Conservation (phyloP, 176 grass and related monocot species). For the Otatea glauca region DNA sequence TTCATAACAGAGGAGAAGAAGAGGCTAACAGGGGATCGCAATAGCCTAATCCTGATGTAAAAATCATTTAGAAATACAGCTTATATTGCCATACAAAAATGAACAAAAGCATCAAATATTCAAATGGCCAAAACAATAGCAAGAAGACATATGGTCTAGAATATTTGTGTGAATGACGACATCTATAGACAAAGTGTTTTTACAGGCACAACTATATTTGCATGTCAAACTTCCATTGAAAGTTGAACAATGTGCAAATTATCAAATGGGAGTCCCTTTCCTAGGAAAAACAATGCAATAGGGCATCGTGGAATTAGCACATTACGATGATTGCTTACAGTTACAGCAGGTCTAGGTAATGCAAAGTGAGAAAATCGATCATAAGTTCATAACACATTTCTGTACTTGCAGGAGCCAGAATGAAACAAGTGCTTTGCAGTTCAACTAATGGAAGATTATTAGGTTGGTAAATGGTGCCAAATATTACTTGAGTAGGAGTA, state of each 20-base stretch:
- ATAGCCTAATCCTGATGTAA: neutral
- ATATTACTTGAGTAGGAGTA: neutral
- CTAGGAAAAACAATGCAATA: slow-evolving; percentile 12
- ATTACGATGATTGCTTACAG: neutral
- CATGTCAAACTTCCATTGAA: slow-evolving; percentile 10
- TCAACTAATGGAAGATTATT: neutral
- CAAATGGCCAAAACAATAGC: neutral
- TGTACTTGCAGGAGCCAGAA: neutral
- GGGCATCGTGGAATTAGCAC: neutral
- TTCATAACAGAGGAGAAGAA: slow-evolving; percentile 8
- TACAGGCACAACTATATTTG: neutral
- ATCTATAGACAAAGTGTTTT: slow-evolving; percentile 1
- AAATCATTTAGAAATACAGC: slow-evolving; percentile 1
- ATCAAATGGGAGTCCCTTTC: neutral
- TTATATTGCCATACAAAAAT: neutral
- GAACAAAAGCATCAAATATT: slow-evolving; percentile 1
- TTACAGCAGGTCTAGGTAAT: neutral
- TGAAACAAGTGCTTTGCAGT: neutral
- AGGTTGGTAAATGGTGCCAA: neutral
- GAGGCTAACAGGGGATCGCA: neutral
- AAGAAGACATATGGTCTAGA: neutral
- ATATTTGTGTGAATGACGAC: slow-evolving; percentile 12
- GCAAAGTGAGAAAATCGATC: neutral
- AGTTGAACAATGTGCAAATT: neutral
- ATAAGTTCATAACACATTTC: neutral